Percentiles rank a stretch among this genome's conserved stretches.
These are phyloP conservation scores for Paramarasmius palmivorus DNA, from an alignment of 1,284 basidiomycete species.

Conservation along the genomic window DNA sequence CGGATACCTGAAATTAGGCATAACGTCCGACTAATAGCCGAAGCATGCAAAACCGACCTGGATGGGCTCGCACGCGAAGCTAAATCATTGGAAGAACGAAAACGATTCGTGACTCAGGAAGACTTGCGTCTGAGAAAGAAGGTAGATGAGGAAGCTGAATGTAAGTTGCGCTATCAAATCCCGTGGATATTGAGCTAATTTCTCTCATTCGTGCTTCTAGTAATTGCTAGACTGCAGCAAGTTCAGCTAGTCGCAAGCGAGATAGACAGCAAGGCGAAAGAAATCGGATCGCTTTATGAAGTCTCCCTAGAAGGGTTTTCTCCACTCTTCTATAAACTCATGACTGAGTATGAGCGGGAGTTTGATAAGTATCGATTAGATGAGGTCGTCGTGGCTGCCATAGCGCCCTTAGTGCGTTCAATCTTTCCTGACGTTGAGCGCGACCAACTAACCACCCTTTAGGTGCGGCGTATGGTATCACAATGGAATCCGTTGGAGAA, in stretches of 20 bases:
- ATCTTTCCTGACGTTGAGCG: background rate
- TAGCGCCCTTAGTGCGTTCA: slow-evolving; percentile 69
- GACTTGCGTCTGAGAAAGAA: slow-evolving; percentile 66
- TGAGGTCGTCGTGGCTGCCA: slow-evolving; percentile 90
- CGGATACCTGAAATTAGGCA: slow-evolving; percentile 95
- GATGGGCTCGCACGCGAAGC: slow-evolving; percentile 90
- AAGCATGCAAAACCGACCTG: slow-evolving; percentile 80
- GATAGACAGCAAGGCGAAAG: slow-evolving; percentile 64
- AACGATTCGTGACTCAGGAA: slow-evolving; percentile 75
- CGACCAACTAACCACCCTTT: slow-evolving; percentile 7
- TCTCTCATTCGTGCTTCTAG: slow-evolving; percentile 38
- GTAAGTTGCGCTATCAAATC: slow-evolving; percentile 41
- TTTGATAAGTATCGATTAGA: slow-evolving; percentile 83
- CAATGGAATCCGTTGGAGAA: slow-evolving; percentile 76
- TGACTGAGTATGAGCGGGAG: slow-evolving; percentile 74
- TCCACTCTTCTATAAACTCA: slow-evolving; percentile 68
- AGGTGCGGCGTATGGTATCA: slow-evolving; percentile 63
- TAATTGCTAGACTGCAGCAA: slow-evolving; percentile 75
- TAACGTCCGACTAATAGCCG: slow-evolving; percentile 87
- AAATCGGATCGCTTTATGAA: slow-evolving; percentile 63
- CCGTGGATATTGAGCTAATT: slow-evolving; percentile 2
- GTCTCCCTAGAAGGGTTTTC: slow-evolving; percentile 72
- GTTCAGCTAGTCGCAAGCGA: slow-evolving; percentile 74
- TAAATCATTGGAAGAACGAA: slow-evolving; percentile 76
- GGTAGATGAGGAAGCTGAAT: slow-evolving; percentile 71